Base-by-base conservation (phyloP, 495 filamentous ascomycete species). In the Trichocladium uniseriatum region DNA sequence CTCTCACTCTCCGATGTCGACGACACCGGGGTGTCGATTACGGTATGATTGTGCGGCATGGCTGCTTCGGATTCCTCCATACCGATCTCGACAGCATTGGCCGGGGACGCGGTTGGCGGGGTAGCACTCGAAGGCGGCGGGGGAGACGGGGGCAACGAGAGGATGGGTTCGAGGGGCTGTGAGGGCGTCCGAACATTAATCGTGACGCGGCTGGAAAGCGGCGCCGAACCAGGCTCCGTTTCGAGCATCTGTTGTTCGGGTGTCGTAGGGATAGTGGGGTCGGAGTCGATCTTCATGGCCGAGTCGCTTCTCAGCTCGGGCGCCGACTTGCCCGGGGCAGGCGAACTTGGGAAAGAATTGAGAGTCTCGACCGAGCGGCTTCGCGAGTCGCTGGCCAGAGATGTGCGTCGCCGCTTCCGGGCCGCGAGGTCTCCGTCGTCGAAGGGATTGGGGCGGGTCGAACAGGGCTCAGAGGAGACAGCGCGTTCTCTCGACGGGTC, bases 401-500 rank as follows among this genome's bases (percentile, higher is more conserved):
- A 74, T 29, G 67, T 73, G 47, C 70, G 66, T 43, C 72, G 73
- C 10, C 76, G 73, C 59, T 79, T 79, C 42, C 74, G 63, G 42
- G 75, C 70, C n/a, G 69, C 63, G 41, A 65, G 47, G 40, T 75
- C 72, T 58, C 65, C 63, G 63, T 73, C 70, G 66, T 75, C 72
- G 58, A 78, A 79, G 28, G 75, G 76, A 47, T 79, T 78, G 34
- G 71, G 69, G 46, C 75, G 72, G 56, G 71, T 72, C 58, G 76
- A 77, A 69, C 74, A 71, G 65, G 74, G 73, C 70, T 79, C 76
- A 58, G 74, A 78, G 56, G 76, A 79, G 64, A 69, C 64, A 52
- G 74, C 73, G 68, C 74, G 74, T 68, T 77, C 73, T 72, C 66
- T 70, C 62, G 68, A 64, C 60, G 73, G 69, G 68, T 73, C 65